These are phyloP conservation scores for Casaregolazyma lundiana DNA, from an alignment of 1,139 yeast genomes.

Conservation along the genomic window DNA sequence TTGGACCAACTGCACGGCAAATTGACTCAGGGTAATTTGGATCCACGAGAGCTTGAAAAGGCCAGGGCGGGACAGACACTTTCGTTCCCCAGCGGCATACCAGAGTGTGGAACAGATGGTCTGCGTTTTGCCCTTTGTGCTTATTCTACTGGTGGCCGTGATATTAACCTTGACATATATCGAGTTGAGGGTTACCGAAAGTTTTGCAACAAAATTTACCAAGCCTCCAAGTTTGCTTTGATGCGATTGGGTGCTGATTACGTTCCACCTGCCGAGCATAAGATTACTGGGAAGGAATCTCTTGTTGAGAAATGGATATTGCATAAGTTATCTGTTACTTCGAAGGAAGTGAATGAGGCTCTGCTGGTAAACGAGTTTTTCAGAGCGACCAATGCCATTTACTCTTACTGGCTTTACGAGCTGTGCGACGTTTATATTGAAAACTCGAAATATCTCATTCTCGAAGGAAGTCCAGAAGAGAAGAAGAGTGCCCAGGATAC, in stretches of 20 bases:
- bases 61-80: constrained; percentile 86
- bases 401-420: constrained; percentile 91
- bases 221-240: constrained; percentile 95
- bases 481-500: constrained; percentile 90
- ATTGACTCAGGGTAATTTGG: constrained; percentile 76
- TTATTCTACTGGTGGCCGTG: constrained; percentile 98
- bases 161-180: constrained; percentile 89
- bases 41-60: constrained; percentile 79
- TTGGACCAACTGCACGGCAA: constrained; percentile 76
- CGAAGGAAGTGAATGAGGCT: constrained; percentile 58
- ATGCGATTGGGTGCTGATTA: constrained; percentile 90
- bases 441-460: constrained; percentile 87
- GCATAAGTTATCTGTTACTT: constrained; percentile 71
- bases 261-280: constrained; percentile 62
- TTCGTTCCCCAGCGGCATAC: constrained; percentile 95
- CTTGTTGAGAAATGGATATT: constrained; percentile 96
- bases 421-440: constrained; percentile 97
- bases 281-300: constrained; percentile 73
- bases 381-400: constrained; percentile 79
- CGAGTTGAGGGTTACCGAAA: constrained; percentile 99
- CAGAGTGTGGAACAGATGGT: constrained; percentile 99
- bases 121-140: constrained; percentile 97
- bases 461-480: constrained; percentile 84
- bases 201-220: constrained; percentile 98
- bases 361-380: constrained; percentile 85